Evolutionary conservation across 1,284 basidiomycete species (phyloP), one percentile per base, ranked within the genome.

Genomic region (Puccinia polysora): DNA sequence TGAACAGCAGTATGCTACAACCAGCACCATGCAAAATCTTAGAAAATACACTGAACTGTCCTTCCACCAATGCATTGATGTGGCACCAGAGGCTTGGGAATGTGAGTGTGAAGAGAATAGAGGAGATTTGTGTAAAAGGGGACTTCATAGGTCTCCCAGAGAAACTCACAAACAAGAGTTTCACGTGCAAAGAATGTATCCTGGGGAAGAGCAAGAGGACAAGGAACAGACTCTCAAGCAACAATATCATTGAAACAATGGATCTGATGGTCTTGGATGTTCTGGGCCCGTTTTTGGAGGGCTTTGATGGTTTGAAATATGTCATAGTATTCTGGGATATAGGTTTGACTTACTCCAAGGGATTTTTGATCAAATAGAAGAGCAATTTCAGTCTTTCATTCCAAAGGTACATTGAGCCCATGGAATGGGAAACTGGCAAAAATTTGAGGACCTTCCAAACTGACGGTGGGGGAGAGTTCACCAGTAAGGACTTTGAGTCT

Each of bases 211-310:
- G 8, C 40, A 43, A 43, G 18, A 43, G 40, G 40, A 18, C 8
- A 18, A 43, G 40, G 18, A 43, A 43, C 8, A 8, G 40, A 8
- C 8, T 8, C 8, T 43, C 40, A 43, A 18, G 18, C 8, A 18
- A 43, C 18, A 8, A 43, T 8, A 43, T 8, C 8, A 43, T 43
- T 43, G 25, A 52, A 20, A 3, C 34, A 36, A 12, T 62, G 14
- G 59, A 62, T 14, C 8, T 62, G 18, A 10, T 62, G 4, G 59
- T 62, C 18, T 45, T 25, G 10, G 40, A 62, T 62, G 59, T 62
- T 4, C 23, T 23, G 3, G 59, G 59, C 20, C 59, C 59, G 20
- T 45, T 62, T 23, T 14, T 32, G 4, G n/a, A 55, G 28, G 25
- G 30, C 15, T 23, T 55, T 25, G 30, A 55, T 25, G 25, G 52